Base-by-base conservation (phyloP, 306 rosid species). In the Quercus suber region DNA sequence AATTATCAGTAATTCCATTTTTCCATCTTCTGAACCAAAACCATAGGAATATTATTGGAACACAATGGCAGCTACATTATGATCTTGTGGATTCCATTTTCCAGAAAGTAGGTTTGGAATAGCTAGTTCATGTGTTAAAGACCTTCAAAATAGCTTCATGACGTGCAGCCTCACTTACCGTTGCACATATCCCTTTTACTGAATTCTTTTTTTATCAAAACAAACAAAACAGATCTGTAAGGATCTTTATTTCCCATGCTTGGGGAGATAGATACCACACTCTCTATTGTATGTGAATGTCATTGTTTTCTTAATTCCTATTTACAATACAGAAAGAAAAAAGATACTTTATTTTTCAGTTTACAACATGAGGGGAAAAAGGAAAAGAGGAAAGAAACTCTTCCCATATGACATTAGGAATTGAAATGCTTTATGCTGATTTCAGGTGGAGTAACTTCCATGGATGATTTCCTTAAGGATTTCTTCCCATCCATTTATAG, bases 381-480 rank as follows among this genome's bases (percentile, higher is more conserved):
- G 25, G 1, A 11, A 8, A 58, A 21, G 17, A 59, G 25, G 25
- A 33, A n/a, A 17, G 33, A 67, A 8, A 18, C 23, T 35, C 51
- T 35, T 68, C 6, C n/a, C 21, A 35, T n/a, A 37, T 70, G 19
- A 49, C 76, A 72, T 5, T 1, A 14, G 17, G 61, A 72, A 52
- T 72, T 52, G 9, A 8, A 51, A 5, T 13, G 45, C 20, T 51
- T 20, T 43, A 19, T 75, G 65, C 25, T 74, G 63, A 79, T 78
- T 55, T 75, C 76, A 92, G 98, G 99, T 80, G 98, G 98, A 14
- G 98, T 92, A 56, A 94, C 98, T 45, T 90, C 97, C 67, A 94
- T 94, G 98, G 97, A 94, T 81, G 98, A 94, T 76, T 94, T 94
- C 80, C 81, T 92, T 43, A 76, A 75, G 76, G 84, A 90, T 41